phyloP scores from a whole-genome alignment of 176 grass and related monocot genomes.

The Triticum dicoccoides region DNA sequence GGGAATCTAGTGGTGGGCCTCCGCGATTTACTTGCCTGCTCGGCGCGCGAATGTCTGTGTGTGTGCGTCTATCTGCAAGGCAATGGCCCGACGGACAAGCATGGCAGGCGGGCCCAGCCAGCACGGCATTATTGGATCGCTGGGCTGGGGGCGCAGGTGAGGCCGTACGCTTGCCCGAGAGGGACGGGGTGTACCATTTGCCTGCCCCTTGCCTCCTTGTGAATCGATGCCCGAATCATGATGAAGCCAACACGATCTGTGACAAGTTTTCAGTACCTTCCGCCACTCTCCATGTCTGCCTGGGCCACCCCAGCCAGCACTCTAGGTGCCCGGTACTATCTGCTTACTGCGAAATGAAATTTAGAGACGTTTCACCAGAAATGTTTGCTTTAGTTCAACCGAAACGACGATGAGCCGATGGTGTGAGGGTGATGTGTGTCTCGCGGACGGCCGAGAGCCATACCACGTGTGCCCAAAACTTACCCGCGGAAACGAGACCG shows the following conservation, averaged over 20 bases:
- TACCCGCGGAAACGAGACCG: not conserved
- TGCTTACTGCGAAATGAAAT: not conserved
- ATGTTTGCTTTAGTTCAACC: not conserved
- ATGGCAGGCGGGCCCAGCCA: slow-evolving; percentile 6
- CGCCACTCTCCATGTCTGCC: not conserved
- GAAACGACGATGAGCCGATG: not conserved
- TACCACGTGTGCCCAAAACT: not conserved
- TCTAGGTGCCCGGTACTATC: not conserved
- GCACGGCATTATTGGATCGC: slow-evolving; percentile 30
- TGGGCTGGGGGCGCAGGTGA: not conserved
- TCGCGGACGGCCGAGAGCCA: not conserved
- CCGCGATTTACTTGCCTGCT: not conserved
- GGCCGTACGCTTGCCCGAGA: slow-evolving; percentile 23
- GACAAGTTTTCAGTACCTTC: not conserved
- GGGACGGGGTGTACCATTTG: slow-evolving; percentile 25
- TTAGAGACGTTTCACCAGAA: not conserved
- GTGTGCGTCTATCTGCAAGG: not conserved
- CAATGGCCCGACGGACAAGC: slow-evolving; percentile 12
- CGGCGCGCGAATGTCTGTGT: not conserved
- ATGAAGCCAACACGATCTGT: not conserved
- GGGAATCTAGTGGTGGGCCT: slow-evolving; percentile 24
- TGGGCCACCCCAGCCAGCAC: not conserved
- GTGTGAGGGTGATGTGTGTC: not conserved
- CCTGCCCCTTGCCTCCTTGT: not conserved
- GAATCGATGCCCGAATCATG: not conserved